Conservation (phyloP, 495 filamentous ascomycete genomes). For the Hyaloscypha variabilis region DNA sequence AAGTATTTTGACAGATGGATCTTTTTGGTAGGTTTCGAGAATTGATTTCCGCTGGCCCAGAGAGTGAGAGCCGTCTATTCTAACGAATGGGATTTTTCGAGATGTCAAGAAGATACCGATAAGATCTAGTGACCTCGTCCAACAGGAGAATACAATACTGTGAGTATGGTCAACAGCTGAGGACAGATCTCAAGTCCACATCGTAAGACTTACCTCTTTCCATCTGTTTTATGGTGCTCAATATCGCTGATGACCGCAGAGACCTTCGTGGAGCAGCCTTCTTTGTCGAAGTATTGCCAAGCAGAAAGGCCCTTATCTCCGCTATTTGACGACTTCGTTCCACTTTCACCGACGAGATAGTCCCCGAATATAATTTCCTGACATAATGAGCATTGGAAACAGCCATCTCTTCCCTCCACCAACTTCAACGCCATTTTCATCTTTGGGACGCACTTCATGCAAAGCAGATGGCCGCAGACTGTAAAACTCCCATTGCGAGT, state of each 20-base stretch:
- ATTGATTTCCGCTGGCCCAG: constrained; percentile 33
- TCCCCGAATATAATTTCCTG: constrained; percentile 6
- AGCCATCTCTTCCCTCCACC: constrained; percentile 8
- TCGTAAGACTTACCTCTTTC: constrained; percentile 34
- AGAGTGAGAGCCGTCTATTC: constrained; percentile 43
- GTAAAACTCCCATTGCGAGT: constrained; percentile 18
- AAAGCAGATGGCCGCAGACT: constrained; percentile 37
- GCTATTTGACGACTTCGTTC: not conserved
- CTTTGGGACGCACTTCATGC: constrained; percentile 31
- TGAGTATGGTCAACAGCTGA: not conserved
- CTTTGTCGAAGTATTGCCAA: constrained; percentile 11
- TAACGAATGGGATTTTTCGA: constrained; percentile 34
- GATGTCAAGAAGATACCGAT: constrained; percentile 30
- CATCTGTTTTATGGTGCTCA: constrained; percentile 26
- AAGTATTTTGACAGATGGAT: constrained; percentile 36
- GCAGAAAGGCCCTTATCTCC: constrained; percentile 7
- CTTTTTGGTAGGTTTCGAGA: constrained; percentile 36
- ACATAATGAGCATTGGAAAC: constrained; percentile 16
- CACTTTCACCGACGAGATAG: constrained; percentile 5
- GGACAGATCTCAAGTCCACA: not conserved
- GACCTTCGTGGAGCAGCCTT: constrained; percentile 41
- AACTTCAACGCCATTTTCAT: constrained; percentile 21
- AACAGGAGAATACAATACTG: constrained; percentile 56
- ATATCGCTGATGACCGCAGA: constrained; percentile 39
- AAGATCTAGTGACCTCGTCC: constrained; percentile 48